Evolutionary conservation across 139 green algal genomes (phyloP).

Genomic region (Limnomonas spitsbergensis): DNA sequence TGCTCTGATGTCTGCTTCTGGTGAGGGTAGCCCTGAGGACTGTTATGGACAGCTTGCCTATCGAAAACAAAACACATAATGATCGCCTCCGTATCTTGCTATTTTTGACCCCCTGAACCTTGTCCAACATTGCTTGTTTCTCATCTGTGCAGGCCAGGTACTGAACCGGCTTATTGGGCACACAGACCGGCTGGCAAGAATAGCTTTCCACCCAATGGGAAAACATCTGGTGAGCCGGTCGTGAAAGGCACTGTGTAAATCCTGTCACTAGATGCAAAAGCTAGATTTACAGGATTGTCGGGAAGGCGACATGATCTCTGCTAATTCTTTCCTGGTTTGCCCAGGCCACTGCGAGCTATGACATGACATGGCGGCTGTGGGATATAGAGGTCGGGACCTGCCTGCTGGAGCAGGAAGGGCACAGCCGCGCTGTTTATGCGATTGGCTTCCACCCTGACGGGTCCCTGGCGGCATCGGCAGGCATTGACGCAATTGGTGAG

Average conservation of each 20-base stretch:
- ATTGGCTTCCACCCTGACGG: conserved; percentile 90
- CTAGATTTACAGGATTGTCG: too few species aligned
- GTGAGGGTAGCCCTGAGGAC: background rate
- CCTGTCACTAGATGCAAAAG: background rate
- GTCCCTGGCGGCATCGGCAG: conserved; percentile 66
- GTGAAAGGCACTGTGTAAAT: background rate
- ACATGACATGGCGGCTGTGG: conserved; percentile 96
- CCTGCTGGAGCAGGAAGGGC: conserved; percentile 95
- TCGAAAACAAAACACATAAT: too few species aligned
- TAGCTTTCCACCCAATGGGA: conserved; percentile 90
- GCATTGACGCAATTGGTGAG: conserved; percentile 76
- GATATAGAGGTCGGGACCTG: conserved; percentile 77
- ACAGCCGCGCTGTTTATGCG: conserved; percentile 86
- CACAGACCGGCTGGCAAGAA: conserved; percentile 73
- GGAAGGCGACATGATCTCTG: background rate
- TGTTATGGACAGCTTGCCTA: too few species aligned
- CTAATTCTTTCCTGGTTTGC: too few species aligned
- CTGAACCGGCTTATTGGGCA: conserved; percentile 74
- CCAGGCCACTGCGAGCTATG: conserved; percentile 84
- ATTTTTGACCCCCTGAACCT: background rate
- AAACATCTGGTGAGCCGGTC: conserved; percentile 60
- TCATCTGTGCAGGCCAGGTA: conserved; percentile 36
- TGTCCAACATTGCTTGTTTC: background rate
- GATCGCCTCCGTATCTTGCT: too few species aligned
- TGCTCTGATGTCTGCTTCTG: conserved; percentile 20